Percentiles rank a stretch among this genome's conserved stretches.
These are phyloP conservation scores for Venturia aucupariae DNA, from an alignment of 2,329 filamentous ascomycete genomes.

Conservation along the genomic window DNA sequence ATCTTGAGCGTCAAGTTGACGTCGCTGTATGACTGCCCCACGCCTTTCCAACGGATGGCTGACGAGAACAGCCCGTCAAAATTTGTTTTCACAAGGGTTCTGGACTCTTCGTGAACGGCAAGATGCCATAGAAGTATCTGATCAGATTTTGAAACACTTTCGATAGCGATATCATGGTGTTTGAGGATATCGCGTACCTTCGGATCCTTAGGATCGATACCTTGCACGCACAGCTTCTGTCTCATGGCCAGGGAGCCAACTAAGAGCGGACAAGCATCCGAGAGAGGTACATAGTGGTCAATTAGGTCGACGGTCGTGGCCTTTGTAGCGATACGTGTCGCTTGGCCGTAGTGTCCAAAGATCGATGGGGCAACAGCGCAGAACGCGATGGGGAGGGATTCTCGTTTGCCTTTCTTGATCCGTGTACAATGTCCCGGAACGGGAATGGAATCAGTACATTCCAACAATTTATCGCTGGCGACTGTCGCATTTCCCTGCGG, in stretches of 20 bases:
- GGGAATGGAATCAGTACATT: neutral
- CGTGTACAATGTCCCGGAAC: neutral
- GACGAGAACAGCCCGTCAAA: neutral
- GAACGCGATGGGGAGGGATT: neutral
- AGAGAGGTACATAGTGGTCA: neutral
- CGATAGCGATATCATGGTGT: neutral
- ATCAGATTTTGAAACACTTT: neutral
- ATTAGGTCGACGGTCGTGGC: neutral
- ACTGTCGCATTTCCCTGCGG: neutral
- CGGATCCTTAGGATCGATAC: neutral
- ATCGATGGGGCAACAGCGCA: neutral
- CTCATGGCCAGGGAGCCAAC: neutral
- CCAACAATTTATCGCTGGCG: neutral
- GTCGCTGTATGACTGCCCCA: neutral
- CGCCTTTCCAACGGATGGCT: neutral
- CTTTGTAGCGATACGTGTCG: neutral
- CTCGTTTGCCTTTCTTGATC: neutral
- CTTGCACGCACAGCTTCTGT: neutral
- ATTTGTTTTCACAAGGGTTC: neutral
- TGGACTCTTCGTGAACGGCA: neutral
- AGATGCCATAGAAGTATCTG: constrained; percentile 1
- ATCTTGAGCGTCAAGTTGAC: neutral
- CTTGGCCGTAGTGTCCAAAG: neutral
- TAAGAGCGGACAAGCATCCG: neutral
- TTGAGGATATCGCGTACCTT: neutral